A percentile compares a stretch with the other conserved stretches of the same genome.
Evolutionary conservation across 1,284 basidiomycete genomes (phyloP).

Genomic region (Cutaneotrichosporon sp.): DNA sequence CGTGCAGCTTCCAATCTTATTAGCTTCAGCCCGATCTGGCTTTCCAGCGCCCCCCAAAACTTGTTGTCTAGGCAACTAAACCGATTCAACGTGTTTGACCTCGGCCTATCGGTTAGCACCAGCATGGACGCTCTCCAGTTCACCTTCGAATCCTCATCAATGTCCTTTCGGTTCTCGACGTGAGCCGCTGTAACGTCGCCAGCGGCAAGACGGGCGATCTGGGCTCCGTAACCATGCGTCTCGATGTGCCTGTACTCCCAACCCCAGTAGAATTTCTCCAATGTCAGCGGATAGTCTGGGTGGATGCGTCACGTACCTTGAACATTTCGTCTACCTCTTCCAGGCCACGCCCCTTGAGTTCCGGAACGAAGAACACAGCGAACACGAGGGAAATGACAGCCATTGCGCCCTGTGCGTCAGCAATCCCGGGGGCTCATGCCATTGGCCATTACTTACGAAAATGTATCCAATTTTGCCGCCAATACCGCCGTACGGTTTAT

Average conservation of each 20-base stretch:
- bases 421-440: neutral
- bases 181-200: conserved; percentile 1
- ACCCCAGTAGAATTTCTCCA: conserved; percentile 14
- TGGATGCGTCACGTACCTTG: too few species aligned
- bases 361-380: conserved; percentile 25
- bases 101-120: too few species aligned
- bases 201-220: conserved; percentile 13
- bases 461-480: conserved; percentile 21
- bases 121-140: too few species aligned
- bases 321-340: conserved; percentile 27
- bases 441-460: neutral
- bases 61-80: too few species aligned
- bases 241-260: conserved; percentile 19
- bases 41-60: too few species aligned
- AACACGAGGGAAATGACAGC: conserved; percentile 16
- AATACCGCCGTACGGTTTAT: conserved; percentile 7
- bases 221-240: conserved; percentile 16
- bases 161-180: neutral
- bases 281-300: too few species aligned
- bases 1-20: too few species aligned
- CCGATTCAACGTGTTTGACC: too few species aligned
- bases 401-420: conserved; percentile 6
- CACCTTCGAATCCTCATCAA: neutral
- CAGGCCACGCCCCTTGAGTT: conserved; percentile 20
- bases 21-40: too few species aligned